These are phyloP conservation scores for Wallacemonas sp. DNA, from an alignment of 208 protist species.

Conservation along the genomic window DNA sequence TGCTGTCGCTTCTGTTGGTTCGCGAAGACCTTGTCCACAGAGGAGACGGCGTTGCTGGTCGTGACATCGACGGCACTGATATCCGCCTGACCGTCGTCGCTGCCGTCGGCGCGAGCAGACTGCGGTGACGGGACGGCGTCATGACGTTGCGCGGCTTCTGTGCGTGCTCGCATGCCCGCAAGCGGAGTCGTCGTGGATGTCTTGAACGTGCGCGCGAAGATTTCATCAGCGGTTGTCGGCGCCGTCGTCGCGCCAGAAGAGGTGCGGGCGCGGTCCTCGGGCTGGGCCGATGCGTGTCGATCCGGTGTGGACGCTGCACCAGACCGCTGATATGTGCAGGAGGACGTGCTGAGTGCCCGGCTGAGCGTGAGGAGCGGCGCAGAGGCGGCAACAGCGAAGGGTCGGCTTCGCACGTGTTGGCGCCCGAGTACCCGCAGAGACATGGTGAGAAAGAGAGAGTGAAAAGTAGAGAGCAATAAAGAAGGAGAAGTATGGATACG, in stretches of 20 bases:
- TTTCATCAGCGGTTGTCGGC: not conserved
- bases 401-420: too few species aligned
- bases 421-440: too few species aligned
- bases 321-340: too few species aligned
- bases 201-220: constrained; percentile 5
- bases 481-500: not conserved
- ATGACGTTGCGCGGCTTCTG: not conserved
- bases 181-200: not conserved
- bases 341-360: too few species aligned
- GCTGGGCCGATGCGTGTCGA: not conserved
- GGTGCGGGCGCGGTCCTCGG: not conserved
- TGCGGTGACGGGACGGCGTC: not conserved
- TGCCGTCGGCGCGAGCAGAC: too few species aligned
- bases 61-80: not conserved
- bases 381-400: too few species aligned
- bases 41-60: not conserved
- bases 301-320: too few species aligned
- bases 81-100: too few species aligned
- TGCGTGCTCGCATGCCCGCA: not conserved
- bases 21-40: not conserved
- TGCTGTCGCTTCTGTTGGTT: not conserved
- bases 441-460: too few species aligned
- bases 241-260: not conserved
- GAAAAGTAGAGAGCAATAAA: not conserved
- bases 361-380: too few species aligned